phyloP scores from a whole-genome alignment of 2,329 filamentous ascomycete species.

The Pyrenochaeta sp. region DNA sequence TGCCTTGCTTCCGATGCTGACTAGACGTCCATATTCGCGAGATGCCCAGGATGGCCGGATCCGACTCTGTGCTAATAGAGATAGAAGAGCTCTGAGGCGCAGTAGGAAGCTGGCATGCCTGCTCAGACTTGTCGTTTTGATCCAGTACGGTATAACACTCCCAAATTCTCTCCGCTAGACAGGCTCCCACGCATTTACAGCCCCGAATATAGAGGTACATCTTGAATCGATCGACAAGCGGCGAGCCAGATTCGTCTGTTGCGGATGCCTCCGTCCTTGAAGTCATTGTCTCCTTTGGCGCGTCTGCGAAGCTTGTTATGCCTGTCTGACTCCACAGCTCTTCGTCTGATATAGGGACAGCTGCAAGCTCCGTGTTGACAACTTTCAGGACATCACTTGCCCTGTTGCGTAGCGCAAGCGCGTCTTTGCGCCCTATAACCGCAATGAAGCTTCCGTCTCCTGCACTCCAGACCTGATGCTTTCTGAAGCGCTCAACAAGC shows the following conservation, averaged over 20 bases:
- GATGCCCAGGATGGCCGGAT: constrained; percentile 65
- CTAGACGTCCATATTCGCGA: constrained; percentile 72
- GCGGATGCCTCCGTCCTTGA: constrained; percentile 43
- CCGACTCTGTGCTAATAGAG: constrained; percentile 53
- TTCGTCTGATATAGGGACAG: constrained; percentile 66
- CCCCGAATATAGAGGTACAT: constrained; percentile 69
- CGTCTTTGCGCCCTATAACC: constrained; percentile 65
- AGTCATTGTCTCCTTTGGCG: constrained; percentile 3
- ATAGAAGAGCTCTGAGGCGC: constrained; percentile 47
- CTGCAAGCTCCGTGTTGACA: constrained; percentile 69
- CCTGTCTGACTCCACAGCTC: constrained; percentile 64
- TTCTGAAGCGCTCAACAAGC: constrained; percentile 62
- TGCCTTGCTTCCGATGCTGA: constrained; percentile 63
- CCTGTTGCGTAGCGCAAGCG: constrained; percentile 61
- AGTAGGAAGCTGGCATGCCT: constrained; percentile 22
- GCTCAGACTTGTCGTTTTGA: constrained; percentile 24
- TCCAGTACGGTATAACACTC: constrained; percentile 62
- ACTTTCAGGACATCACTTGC: constrained; percentile 65
- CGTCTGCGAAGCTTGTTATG: constrained; percentile 14
- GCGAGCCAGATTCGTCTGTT: constrained; percentile 28
- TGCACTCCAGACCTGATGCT: constrained; percentile 60
- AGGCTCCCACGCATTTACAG: constrained; percentile 68
- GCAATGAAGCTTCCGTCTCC: constrained; percentile 61
- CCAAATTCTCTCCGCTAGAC: constrained; percentile 68
- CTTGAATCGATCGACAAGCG: constrained; percentile 61